phyloP scores from a whole-genome alignment of 208 protist genomes.

The Acanthamoeba culbertsoni region DNA sequence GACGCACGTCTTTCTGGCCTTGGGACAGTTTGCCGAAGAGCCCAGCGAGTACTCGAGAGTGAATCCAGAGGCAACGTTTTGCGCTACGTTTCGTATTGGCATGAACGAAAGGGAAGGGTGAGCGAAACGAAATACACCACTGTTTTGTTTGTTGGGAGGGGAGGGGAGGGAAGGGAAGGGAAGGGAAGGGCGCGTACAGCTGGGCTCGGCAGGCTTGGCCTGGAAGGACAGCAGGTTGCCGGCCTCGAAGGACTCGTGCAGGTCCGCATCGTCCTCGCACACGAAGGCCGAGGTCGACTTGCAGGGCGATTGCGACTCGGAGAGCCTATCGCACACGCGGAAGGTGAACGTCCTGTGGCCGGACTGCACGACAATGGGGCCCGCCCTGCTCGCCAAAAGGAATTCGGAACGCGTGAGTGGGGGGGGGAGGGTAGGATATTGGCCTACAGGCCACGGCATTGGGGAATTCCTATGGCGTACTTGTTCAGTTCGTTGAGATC shows the following conservation, averaged over 20 bases:
- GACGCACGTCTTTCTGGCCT: background rate
- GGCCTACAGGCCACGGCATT: background rate
- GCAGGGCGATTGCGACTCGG: background rate
- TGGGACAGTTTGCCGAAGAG: background rate
- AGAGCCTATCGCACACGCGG: constrained; percentile 20
- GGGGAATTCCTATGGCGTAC: background rate
- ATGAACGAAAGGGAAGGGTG: background rate
- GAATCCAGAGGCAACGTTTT: background rate
- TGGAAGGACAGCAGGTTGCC: constrained; percentile 12
- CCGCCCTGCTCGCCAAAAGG: background rate
- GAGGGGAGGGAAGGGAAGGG: background rate
- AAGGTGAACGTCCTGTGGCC: background rate
- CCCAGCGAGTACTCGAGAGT: background rate
- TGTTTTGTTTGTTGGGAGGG: background rate
- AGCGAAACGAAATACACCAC: background rate
- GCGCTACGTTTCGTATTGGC: too few relatives aligned
- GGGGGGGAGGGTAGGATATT: background rate
- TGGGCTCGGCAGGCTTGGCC: background rate
- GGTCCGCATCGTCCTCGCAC: constrained; percentile 14
- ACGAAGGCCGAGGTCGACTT: background rate
- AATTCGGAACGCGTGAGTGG: background rate
- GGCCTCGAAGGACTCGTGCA: constrained; percentile 36
- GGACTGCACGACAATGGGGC: background rate
- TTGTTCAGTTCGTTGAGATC: background rate
- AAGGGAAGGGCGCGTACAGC: background rate